Evolutionary conservation across 495 filamentous ascomycete genomes (phyloP), one percentile per base, ranked within the genome.

Genomic region (Pseudevernia furfuracea): DNA sequence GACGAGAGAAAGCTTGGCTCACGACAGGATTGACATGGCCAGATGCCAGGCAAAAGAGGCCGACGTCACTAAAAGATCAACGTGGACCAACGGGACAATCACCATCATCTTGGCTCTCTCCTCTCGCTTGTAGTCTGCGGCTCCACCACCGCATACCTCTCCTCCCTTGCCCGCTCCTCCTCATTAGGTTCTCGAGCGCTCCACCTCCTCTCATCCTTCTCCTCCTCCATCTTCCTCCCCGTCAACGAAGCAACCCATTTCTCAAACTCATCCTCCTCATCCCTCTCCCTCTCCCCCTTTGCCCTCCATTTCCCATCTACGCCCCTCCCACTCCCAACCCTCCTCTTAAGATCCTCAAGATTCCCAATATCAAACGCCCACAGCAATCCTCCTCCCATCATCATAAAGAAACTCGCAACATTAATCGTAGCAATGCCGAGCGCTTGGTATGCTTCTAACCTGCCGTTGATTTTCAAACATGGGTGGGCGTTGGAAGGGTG

Each of bases 401-500:
- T 85, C 74, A 94, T 85, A 15, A 77, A 81, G 48, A 90, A 82
- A 62, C 84, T 86, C 32, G 86, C 32, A 6, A 90, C 86, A 68
- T 94, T 93, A 63, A 96, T 77, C 0, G 91, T 94, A 0, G 92
- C 91, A n/a, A 96, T 73, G 59, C 84, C 86, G 15, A 96, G 76
- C 8, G 92, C 92, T 72, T 93, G 86, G 52, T 90, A 71, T 0
- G 91, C 91, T 28, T 92, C 84, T 37, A 83, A 66, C 2, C 81
- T 76, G 56, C 87, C 82, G 67, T 82, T 85, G 10, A 76, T 75
- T 2, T 70, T 63, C 8, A 60, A 43, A 3, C 58, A n/a, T 0
- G 75, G 74, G 3, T 70, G 69, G 1, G 44, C 55, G 36, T 76
- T 72, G 71, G 82, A 85, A 49, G 76, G 83, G 21, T 85, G 78